phyloP scores from a whole-genome alignment of 441 rosid species.

The Omphalea diandra region DNA sequence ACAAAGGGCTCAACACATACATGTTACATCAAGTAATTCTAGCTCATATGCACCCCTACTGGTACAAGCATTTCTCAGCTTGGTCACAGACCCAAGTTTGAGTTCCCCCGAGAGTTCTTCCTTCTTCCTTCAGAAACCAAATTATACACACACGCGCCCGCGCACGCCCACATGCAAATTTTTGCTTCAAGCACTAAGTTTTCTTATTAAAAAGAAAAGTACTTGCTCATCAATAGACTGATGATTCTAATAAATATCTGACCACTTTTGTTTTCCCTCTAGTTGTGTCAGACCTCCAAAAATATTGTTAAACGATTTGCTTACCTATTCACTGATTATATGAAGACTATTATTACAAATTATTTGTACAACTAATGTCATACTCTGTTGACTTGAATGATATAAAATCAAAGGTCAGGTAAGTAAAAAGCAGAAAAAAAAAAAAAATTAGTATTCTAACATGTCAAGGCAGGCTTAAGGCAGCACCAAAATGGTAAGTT shows the following conservation, averaged over 20 bases:
- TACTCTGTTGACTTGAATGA: constrained; percentile 7
- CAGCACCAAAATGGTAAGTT: constrained; percentile 1
- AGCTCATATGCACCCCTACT: no score
- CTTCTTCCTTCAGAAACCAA: no score
- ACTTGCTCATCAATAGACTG: neutral
- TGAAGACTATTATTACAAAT: neutral
- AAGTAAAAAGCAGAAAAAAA: neutral
- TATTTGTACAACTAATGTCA: neutral
- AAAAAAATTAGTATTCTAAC: neutral
- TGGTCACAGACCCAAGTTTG: no score
- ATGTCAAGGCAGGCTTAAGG: constrained; percentile 7
- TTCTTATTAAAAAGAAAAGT: neutral
- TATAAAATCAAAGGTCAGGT: neutral
- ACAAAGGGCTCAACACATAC: no score
- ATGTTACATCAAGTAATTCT: no score
- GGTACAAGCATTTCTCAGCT: no score
- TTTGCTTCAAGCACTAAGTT: neutral
- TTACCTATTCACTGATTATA: neutral
- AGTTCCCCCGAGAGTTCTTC: no score
- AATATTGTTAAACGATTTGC: no score
- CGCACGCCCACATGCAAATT: neutral
- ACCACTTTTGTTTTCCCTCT: neutral
- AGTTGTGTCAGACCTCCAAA: no score
- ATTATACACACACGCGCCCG: no score
- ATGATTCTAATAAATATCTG: neutral